These are phyloP conservation scores for Magnusiomyces paraingens DNA, from an alignment of 1,139 yeast genomes.

Conservation along the genomic window DNA sequence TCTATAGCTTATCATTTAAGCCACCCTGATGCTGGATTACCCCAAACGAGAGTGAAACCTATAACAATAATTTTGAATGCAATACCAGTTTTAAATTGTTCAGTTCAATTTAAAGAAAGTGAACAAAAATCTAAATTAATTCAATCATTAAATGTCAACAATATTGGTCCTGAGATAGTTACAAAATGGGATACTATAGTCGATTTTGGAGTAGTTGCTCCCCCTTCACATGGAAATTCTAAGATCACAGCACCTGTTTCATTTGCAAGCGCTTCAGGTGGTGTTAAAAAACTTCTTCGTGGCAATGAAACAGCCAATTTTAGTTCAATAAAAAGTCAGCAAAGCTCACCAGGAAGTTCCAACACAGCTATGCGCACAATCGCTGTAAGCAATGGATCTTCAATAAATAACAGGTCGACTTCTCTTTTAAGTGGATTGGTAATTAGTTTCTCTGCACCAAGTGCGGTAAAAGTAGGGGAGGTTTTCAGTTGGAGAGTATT, in stretches of 20 bases:
- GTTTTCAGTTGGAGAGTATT: conserved; percentile 59
- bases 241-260: conserved; percentile 12
- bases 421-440: conserved; percentile 39
- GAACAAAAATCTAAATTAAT: background rate
- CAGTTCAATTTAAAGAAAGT: background rate
- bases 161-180: conserved; percentile 34
- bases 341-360: background rate
- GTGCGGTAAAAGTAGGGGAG: conserved; percentile 55
- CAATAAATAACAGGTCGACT: background rate
- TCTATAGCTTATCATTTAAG: conserved; percentile 28
- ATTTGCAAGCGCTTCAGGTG: conserved; percentile 15
- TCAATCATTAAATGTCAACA: background rate
- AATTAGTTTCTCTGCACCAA: conserved; percentile 59
- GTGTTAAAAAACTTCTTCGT: conserved; percentile 15
- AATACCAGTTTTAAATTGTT: conserved; percentile 24
- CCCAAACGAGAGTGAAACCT: conserved; percentile 22
- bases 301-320: conserved; percentile 9
- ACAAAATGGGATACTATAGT: conserved; percentile 58
- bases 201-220: conserved; percentile 48
- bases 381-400: background rate
- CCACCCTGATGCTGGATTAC: conserved; percentile 23
- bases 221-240: conserved; percentile 29
- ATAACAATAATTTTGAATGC: conserved; percentile 24
- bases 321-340: conserved; percentile 5
- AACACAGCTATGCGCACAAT: conserved; percentile 9